Base-by-base conservation (phyloP, 2,329 filamentous ascomycete species). In the Neophaeococcomyces aloes region DNA sequence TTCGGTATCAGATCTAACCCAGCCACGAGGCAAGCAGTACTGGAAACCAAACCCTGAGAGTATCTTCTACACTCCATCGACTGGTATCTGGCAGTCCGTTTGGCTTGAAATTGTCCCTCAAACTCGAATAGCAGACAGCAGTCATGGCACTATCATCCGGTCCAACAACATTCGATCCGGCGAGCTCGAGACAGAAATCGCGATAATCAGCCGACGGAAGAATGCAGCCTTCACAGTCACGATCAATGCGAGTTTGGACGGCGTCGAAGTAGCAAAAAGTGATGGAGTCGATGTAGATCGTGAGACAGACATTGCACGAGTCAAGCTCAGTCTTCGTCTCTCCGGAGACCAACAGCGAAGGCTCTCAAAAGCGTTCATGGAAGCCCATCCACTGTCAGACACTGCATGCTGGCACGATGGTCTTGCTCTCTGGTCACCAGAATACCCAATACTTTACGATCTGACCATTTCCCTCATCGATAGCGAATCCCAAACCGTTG, bases 71-170 rank as follows among this genome's bases (percentile, higher is more conserved):
- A 77, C 76, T 0, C 76, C 81, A 0, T 85, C 80, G 57, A 80
- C 77, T 27, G 81, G 81, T 4, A 84, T 86, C 50, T 86, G 81
- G 81, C 81, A 84, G 56, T 72, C 71, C 14, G 81, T 85, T 0
- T 86, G 81, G 81, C 63, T 86, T 2, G 76, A 82, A 56, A 68
- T 73, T n/a, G 77, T 72, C 0, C 75, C 80, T 0, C 49, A 61
- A 0, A 69, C 73, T 38, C 65, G 78, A 51, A 72, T 84, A 43
- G 72, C 71, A 0, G 66, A 72, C 31, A 61, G 84, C 2, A 74
- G 83, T 48, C 60, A 66, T 2, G 78, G 79, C 1, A 82, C 78
- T 0, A 65, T 81, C 6, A 55, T 84, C 13, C 60, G 68, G 19
- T 80, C 78, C 0, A 70, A 69, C 49, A 74, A 72, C 63, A 52